Evolutionary conservation across 768 basidiomycete genomes (phyloP).

Genomic region (Macrolepiota albuminosa): DNA sequence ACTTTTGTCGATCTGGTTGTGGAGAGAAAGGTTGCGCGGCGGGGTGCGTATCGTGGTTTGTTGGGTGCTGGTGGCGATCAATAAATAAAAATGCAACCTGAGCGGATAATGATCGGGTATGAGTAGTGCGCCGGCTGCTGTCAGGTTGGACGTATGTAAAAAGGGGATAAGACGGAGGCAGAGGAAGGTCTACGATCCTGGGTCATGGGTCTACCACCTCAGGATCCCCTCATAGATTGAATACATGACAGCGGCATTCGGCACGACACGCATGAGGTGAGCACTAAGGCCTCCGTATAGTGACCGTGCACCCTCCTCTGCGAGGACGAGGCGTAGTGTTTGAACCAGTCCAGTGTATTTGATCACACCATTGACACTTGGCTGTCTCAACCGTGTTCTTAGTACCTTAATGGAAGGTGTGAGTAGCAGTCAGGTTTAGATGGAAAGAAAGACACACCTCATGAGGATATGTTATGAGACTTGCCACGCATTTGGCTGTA

Average conservation of each 20-base stretch:
- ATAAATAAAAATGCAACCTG: neutral
- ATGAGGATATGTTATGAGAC: slow-evolving; percentile 95
- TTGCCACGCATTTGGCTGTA: slow-evolving; percentile 89
- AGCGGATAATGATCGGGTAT: neutral
- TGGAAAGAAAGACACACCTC: slow-evolving; percentile 54
- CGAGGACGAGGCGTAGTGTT: slow-evolving; percentile 78
- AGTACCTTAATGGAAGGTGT: slow-evolving; percentile 52
- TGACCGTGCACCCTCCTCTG: slow-evolving; percentile 83
- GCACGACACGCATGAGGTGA: slow-evolving; percentile 94
- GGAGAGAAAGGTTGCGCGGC: neutral
- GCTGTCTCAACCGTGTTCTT: slow-evolving; percentile 90
- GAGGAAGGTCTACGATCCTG: neutral
- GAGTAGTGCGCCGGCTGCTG: neutral
- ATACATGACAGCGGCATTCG: slow-evolving; percentile 97
- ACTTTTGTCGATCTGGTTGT: slow-evolving; percentile 5
- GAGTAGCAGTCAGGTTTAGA: neutral
- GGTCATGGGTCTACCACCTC: slow-evolving; percentile 38
- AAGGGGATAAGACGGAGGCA: neutral
- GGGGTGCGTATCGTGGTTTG: too few relatives aligned
- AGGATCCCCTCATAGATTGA: slow-evolving; percentile 87
- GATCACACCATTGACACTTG: slow-evolving; percentile 65
- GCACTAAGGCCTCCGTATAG: slow-evolving; percentile 92
- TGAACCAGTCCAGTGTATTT: slow-evolving; percentile 88
- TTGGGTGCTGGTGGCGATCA: neutral
- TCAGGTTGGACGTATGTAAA: neutral